phyloP scores from a whole-genome alignment of 257 asterid species.

The Gentiana dahurica region DNA sequence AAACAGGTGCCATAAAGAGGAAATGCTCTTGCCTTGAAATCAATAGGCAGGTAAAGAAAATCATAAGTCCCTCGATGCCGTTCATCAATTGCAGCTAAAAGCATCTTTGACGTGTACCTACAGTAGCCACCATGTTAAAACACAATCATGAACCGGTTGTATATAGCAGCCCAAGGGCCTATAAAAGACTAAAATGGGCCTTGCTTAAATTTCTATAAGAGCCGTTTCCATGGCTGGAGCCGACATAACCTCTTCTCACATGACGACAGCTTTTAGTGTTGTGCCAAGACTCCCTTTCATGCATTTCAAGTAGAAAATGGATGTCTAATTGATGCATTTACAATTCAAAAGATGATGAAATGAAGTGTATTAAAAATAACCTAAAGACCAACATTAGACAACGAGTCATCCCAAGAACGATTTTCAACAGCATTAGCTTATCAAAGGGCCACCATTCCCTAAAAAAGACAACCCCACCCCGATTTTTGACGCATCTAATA shows the following conservation, averaged over 20 bases:
- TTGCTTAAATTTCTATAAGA: not conserved
- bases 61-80: conserved; percentile 89
- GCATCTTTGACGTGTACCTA: conserved; percentile 98
- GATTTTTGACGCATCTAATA: too few species aligned
- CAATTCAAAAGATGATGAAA: too few species aligned
- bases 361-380: too few species aligned
- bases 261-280: conserved; percentile 90
- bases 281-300: conserved; percentile 90
- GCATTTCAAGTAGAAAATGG: conserved; percentile 39
- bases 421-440: too few species aligned
- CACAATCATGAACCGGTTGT: conserved; percentile 10
- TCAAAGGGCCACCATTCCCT: too few species aligned
- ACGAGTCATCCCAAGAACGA: too few species aligned
- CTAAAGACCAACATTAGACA: too few species aligned
- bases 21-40: conserved; percentile 68
- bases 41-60: conserved; percentile 88
- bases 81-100: conserved; percentile 89
- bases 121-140: conserved; percentile 15
- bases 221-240: not conserved
- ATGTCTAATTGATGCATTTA: too few species aligned
- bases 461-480: too few species aligned
- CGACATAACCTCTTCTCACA: conserved; percentile 84
- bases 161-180: not conserved
- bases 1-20: not conserved
- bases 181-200: not conserved